phyloP scores from a whole-genome alignment of 1,284 basidiomycete genomes.

The Rhizoctonia solani region DNA sequence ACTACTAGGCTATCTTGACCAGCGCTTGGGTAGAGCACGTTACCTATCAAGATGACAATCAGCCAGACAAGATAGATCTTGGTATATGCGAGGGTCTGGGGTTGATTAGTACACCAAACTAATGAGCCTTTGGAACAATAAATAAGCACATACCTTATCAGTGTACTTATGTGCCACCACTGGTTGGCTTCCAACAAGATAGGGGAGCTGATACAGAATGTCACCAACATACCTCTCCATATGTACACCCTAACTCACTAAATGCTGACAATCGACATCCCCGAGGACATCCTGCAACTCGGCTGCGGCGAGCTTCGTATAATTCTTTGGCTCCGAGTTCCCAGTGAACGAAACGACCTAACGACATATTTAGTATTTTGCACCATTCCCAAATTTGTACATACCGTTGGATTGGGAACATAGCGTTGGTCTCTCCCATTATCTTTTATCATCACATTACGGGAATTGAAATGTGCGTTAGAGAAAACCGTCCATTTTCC shows the following conservation, averaged over 20 bases:
- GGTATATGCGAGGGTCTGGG: conserved; percentile 16
- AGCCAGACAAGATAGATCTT: conserved; percentile 26
- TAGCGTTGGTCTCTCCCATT: conserved; percentile 10
- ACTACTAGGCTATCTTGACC: not conserved
- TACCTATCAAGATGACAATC: conserved; percentile 2
- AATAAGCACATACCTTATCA: conserved; percentile 15
- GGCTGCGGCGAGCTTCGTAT: not conserved
- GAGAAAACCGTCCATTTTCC: conserved; percentile 12
- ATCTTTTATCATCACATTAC: conserved; percentile 23
- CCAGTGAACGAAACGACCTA: conserved; percentile 20
- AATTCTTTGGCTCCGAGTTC: not conserved
- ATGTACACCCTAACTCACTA: conserved; percentile 6
- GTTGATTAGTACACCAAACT: not conserved
- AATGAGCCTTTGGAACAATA: not conserved
- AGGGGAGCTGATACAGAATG: conserved; percentile 4
- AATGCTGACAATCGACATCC: conserved; percentile 20
- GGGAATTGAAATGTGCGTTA: conserved; percentile 7
- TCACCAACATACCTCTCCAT: too few relatives aligned
- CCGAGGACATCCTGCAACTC: conserved; percentile 7
- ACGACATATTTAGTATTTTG: not conserved
- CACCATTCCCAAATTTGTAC: not conserved
- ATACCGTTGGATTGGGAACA: conserved; percentile 27
- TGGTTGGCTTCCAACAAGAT: conserved; percentile 21
- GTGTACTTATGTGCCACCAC: conserved; percentile 9
- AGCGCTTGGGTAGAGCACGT: not conserved